A percentile compares a stretch with the other conserved stretches of the same genome.
phyloP scores from a whole-genome alignment of 106 monocot species.

The Dendrobium catenatum region DNA sequence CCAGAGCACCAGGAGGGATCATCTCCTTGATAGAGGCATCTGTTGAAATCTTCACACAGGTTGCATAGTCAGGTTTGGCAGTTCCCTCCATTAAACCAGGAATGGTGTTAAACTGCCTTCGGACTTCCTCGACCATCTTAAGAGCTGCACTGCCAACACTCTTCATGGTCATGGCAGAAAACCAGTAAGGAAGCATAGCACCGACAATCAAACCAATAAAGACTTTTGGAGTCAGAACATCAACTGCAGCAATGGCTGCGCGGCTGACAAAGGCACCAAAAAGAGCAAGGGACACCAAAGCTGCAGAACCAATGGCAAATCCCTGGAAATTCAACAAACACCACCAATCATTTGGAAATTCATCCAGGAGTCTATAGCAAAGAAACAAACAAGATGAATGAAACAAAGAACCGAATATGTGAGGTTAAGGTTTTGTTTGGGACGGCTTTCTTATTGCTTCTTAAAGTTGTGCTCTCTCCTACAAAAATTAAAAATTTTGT shows the following conservation, averaged over 20 bases:
- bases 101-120: constrained; percentile 67
- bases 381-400: neutral
- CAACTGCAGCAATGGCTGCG: constrained; percentile 39
- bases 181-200: constrained; percentile 86
- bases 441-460: too few species aligned
- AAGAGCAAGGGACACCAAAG: constrained; percentile 63
- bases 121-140: constrained; percentile 81
- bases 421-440: too few species aligned
- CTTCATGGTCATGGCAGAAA: constrained; percentile 87
- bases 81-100: constrained; percentile 75
- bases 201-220: constrained; percentile 69
- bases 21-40: constrained; percentile 90
- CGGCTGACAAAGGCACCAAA: constrained; percentile 77
- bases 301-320: constrained; percentile 80
- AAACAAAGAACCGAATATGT: neutral
- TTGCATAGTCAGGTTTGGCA: constrained; percentile 67
- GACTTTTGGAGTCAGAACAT: constrained; percentile 60
- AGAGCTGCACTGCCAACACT: constrained; percentile 71
- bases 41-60: constrained; percentile 75
- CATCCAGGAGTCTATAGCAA: neutral
- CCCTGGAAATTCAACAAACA: constrained; percentile 26
- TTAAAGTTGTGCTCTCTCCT: too few species aligned
- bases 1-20: constrained; percentile 77
- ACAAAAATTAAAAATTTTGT: too few species aligned
- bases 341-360: too few species aligned